Evolutionary conservation across 2,329 filamentous ascomycete species (phyloP).

Genomic region (Neofusicoccum parvum): DNA sequence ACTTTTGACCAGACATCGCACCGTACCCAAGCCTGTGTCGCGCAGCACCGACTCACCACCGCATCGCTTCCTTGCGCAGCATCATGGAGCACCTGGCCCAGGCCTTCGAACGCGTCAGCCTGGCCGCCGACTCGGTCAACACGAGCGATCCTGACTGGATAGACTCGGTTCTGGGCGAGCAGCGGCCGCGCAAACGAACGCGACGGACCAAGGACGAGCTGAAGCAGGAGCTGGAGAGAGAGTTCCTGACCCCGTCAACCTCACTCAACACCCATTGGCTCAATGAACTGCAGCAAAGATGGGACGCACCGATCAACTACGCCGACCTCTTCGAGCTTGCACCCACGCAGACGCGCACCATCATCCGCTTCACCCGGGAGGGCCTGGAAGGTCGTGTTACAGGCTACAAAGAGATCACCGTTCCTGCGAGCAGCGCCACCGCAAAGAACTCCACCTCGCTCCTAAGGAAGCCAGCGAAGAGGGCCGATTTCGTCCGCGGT

Average conservation of each 20-base stretch:
- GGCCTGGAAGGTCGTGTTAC: slow-evolving; percentile 91
- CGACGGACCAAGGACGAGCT: slow-evolving; percentile 62
- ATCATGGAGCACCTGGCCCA: slow-evolving; percentile 47
- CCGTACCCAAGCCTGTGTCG: background rate
- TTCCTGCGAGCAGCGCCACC: slow-evolving; percentile 84
- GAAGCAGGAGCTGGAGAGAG: slow-evolving; percentile 70
- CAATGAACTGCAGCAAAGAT: slow-evolving; percentile 83
- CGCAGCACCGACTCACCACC: slow-evolving; percentile 5
- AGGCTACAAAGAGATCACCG: slow-evolving; percentile 90
- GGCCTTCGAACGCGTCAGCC: slow-evolving; percentile 55
- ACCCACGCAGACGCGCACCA: slow-evolving; percentile 89
- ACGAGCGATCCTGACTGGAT: slow-evolving; percentile 46
- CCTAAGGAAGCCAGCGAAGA: slow-evolving; percentile 78
- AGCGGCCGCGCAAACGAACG: slow-evolving; percentile 55
- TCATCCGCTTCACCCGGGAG: slow-evolving; percentile 88
- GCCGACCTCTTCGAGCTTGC: slow-evolving; percentile 84
- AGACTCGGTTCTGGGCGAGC: slow-evolving; percentile 61
- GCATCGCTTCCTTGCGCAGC: background rate
- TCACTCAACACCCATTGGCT: slow-evolving; percentile 85
- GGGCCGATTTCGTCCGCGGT: slow-evolving; percentile 89
- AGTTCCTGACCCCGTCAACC: slow-evolving; percentile 77
- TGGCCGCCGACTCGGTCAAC: slow-evolving; percentile 37
- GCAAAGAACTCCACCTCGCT: slow-evolving; percentile 95
- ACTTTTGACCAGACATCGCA: slow-evolving; percentile 4
- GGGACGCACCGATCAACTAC: slow-evolving; percentile 81